Base-by-base conservation (phyloP, 768 basidiomycete genomes). In the Sarcodon sp. region DNA sequence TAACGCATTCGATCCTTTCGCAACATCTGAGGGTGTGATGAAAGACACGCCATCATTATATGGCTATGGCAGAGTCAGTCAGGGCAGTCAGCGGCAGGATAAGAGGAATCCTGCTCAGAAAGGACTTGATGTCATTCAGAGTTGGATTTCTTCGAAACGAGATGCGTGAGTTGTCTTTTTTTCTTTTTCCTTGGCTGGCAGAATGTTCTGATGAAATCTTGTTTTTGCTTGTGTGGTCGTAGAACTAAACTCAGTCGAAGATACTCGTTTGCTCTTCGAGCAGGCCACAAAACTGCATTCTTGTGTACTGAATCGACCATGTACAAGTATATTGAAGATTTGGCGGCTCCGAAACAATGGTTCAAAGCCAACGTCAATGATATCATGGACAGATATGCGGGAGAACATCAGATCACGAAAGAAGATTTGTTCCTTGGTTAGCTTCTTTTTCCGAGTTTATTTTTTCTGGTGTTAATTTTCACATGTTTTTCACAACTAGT, bases 321-420 rank as follows among this genome's bases (percentile, higher is more conserved):
- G 51, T 85, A 85, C 60, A 72, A 70, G 13, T 87, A 82, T 54
- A 69, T 87, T 51, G 73, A 79, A 47, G 69, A 71, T 36, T 54
- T 84, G 43, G 72, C 77, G 6, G 73, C 77, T 8, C 77, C 86
- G 0, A 80, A 76, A 55, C 72, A 66, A 50, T 91, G 87, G 83
- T 83, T 91, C 62, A 75, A 73, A 49, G 70, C 72, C 4, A 81
- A 89, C 54, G 75, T 79, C 21, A 73, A 84, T 49, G 58, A 66
- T 16, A 79, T 91, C 53, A 55, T 87, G 64, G 59, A 72, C 38
- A 60, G 73, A 13, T 87, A 74, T 59, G 76, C 63, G 7, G 53
- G 51, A 10, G 55, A 62, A 38, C 66, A 69, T 47, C 52, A 52
- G 21, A 53, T 69, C 21, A 58, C 59, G 15, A 59, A 58, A 35